A percentile compares a stretch with the other conserved stretches of the same genome.
These are phyloP conservation scores for Pseudoturritis turrita DNA, from an alignment of 345 rosid species.

Conservation along the genomic window DNA sequence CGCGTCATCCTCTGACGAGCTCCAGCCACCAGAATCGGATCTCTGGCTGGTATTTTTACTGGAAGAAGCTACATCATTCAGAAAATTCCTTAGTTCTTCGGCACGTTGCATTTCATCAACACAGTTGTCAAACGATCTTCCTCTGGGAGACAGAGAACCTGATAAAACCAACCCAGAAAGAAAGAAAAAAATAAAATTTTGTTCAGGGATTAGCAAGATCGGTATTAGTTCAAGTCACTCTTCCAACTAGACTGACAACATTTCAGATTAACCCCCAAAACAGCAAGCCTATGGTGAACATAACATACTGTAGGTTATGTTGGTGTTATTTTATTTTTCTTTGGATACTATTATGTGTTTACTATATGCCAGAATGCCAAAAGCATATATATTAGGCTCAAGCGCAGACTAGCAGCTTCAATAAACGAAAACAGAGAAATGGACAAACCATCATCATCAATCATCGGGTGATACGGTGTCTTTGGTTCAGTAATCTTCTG, in stretches of 20 bases:
- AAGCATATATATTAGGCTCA: not conserved
- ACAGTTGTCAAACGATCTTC: conserved; percentile 50
- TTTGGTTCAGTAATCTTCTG: conserved; percentile 98
- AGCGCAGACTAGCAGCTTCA: not conserved
- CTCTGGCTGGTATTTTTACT: conserved; percentile 41
- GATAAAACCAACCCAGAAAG: not conserved
- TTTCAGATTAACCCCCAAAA: not conserved
- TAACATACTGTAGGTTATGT: not conserved
- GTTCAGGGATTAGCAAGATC: not conserved
- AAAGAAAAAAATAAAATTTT: not conserved
- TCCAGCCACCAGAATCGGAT: conserved; percentile 55
- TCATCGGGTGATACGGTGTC: conserved; percentile 91
- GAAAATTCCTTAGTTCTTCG: conserved; percentile 54
- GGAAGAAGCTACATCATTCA: conserved; percentile 74
- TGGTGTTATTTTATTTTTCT: not conserved
- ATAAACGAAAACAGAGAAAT: not conserved
- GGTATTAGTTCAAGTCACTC: not conserved
- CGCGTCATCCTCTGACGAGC: conserved; percentile 84
- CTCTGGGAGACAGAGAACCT: conserved; percentile 64
- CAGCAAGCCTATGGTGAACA: not conserved
- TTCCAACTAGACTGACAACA: conserved; percentile 2
- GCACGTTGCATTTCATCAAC: conserved; percentile 55
- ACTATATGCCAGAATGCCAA: not conserved
- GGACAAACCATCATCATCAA: conserved; percentile 75
- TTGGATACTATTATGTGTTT: not conserved